phyloP scores from a whole-genome alignment of 129 eudicot species.

The Centrapalus pauciflorus region DNA sequence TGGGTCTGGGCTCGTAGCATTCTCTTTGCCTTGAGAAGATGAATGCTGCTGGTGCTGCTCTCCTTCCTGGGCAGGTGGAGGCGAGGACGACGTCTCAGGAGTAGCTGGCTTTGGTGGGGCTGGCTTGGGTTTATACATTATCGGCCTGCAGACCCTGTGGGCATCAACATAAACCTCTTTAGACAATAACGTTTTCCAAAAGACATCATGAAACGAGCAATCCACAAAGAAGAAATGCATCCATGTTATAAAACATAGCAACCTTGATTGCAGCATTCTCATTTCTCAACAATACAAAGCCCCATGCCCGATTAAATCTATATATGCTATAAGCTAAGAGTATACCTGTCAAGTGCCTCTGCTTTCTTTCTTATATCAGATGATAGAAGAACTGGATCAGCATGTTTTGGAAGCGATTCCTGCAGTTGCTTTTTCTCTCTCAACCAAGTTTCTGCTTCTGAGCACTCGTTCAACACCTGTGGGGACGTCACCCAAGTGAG shows the following conservation, averaged over 20 bases:
- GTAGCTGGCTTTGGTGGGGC: slow-evolving; percentile 70
- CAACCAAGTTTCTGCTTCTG: slow-evolving; percentile 86
- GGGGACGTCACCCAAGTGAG: background rate
- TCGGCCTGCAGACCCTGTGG: slow-evolving; percentile 74
- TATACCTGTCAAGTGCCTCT: slow-evolving; percentile 75
- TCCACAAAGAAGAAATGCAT: no score
- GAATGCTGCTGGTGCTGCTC: no score
- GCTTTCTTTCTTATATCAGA: slow-evolving; percentile 72
- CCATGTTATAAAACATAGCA: no score
- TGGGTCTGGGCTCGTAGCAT: background rate
- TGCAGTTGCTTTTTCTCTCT: slow-evolving; percentile 74
- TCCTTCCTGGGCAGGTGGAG: slow-evolving; percentile 35
- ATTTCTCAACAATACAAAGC: no score
- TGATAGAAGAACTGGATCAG: slow-evolving; percentile 57
- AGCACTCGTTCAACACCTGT: slow-evolving; percentile 73
- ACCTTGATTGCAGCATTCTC: no score
- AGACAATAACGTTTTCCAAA: no score
- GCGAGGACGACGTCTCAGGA: slow-evolving; percentile 49
- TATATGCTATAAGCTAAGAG: no score
- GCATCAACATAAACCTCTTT: no score
- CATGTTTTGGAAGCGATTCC: slow-evolving; percentile 67
- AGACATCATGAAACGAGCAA: no score
- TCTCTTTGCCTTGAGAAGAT: slow-evolving; percentile 44
- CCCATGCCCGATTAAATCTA: no score
- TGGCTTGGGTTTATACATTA: slow-evolving; percentile 56